Evolutionary conservation across 2,329 filamentous ascomycete genomes (phyloP), one percentile per base, ranked within the genome.

Genomic region (Trichoderma hamatum): DNA sequence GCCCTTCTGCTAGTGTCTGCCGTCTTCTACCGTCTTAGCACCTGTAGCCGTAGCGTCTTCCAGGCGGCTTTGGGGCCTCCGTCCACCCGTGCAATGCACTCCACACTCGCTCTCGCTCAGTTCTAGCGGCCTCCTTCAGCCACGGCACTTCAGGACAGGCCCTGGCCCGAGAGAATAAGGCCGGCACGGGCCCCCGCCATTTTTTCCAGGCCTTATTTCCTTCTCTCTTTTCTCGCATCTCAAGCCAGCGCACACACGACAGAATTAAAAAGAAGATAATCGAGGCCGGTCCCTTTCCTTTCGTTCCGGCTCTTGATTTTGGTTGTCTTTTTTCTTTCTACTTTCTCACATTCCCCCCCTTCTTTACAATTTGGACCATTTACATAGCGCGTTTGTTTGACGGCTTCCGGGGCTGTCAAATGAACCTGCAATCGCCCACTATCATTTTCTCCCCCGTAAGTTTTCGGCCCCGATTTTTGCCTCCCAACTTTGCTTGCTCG

Each of bases 401-500:
- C 92, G 92, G 90, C 90, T 83, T 78, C 71, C 28, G 75, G 73
- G 80, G 91, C 93, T 94, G 93, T 96, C 93, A 95, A 93, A 97
- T 97, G 94, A 97, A 96, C 93, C 93, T 97, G 94, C 93, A 94
- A 84, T 84, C 82, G 83, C 83, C 82, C 79, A 83, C 84, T 80
- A 78, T 83, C 80, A 82, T 84, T 82, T 86, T 84, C 84, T 85
- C 86, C 81, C 84, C 84, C 84, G 90, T 93, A 87, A 83, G 88
- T 78, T 43, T 58, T 49, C 24, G 52, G 36, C 28, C 49, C 59
- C 60, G 19, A 54, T 43, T 32, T 43, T 36, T 36, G 43, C 61
- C 52, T 64, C 24, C 19, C 51, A 56, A n/a, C 19, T 28, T 43
- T 56, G 49, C 24, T 3, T 64, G 5, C 49, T 24, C 34, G 61